Base-by-base conservation (phyloP, 1,284 basidiomycete genomes). In the Boletus sp. region DNA sequence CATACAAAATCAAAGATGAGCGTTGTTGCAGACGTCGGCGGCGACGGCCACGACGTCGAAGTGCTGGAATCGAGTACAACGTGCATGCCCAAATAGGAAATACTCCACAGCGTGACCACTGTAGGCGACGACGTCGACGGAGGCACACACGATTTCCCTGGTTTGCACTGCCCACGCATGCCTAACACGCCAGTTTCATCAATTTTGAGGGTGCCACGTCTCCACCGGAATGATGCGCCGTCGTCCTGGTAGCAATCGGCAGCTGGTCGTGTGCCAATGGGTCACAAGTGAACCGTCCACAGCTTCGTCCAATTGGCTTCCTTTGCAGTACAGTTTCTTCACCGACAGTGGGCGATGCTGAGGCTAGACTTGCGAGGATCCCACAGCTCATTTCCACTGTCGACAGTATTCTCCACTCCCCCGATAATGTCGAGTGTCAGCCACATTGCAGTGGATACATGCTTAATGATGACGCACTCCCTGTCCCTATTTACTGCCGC, bases 171-270 rank as follows among this genome's bases (percentile, higher is more conserved):
- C 8, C 23, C 20, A 22, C 33, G 32, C 42, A 48, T 9, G 1
- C 14, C 46, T 6, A 40, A 44, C 57, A 57, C 44, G 46, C 48
- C 33, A 13, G 43, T 46, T 55, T 55, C 43, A 57, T 54, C 30
- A 33, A 27, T 41, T 43, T 37, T 33, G 36, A 30, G 10, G 17
- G 35, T 10, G 32, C n/a, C n/a, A n/a, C 22, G 33, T 32, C 32
- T 40, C 36, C 48, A 55, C 52, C 13, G 39, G 41, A 36, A 37
- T 41, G 5, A 32, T 37, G 17, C 16, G 41, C 30, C 19, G 37
- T 33, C 13, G 20, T 35, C 9, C 27, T 29, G 29, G 27, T 46
- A 37, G 51, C n/a, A 19, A 26, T 41, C 29, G 32, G 4, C 26
- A 16, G 14, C 30, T 52, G 40, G 44, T 45, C 32, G 25, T 44